Conservation (phyloP, 1,284 basidiomycete species). For the Cryptococcus sp. region DNA sequence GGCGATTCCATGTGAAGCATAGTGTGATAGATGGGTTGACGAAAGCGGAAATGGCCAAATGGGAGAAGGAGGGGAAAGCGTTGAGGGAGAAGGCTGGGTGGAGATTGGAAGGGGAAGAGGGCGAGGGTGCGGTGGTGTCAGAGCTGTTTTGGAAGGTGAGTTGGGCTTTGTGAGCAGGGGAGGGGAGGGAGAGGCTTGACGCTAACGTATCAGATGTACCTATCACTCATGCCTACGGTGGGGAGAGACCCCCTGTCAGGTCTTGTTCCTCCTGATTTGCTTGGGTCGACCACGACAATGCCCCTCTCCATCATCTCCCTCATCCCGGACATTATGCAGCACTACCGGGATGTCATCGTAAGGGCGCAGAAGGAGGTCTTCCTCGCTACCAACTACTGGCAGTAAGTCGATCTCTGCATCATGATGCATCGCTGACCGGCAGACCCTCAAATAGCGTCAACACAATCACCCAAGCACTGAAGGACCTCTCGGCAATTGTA, state of each 20-base stretch:
- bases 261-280: slow-evolving; percentile 53
- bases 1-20: slow-evolving; percentile 42
- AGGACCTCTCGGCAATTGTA: slow-evolving; percentile 53
- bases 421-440: not conserved
- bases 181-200: too few species aligned
- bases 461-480: slow-evolving; percentile 54
- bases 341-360: slow-evolving; percentile 54
- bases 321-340: slow-evolving; percentile 59
- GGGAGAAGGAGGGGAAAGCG: slow-evolving; percentile 27
- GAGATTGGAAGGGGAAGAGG: slow-evolving; percentile 37
- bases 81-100: slow-evolving; percentile 41
- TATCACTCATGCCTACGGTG: slow-evolving; percentile 52
- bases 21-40: slow-evolving; percentile 43
- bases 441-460: slow-evolving; percentile 53
- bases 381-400: slow-evolving; percentile 58
- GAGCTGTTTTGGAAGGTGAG: slow-evolving; percentile 45
- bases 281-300: slow-evolving; percentile 55
- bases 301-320: slow-evolving; percentile 51
- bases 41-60: slow-evolving; percentile 26
- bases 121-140: slow-evolving; percentile 35
- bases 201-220: slow-evolving; percentile 50
- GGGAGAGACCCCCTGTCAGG: slow-evolving; percentile 53
- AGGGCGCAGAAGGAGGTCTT: slow-evolving; percentile 56
- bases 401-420: slow-evolving; percentile 31
- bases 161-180: not conserved